Conservation (phyloP, 2,329 filamentous ascomycete species). For the Colletotrichum paranaense region DNA sequence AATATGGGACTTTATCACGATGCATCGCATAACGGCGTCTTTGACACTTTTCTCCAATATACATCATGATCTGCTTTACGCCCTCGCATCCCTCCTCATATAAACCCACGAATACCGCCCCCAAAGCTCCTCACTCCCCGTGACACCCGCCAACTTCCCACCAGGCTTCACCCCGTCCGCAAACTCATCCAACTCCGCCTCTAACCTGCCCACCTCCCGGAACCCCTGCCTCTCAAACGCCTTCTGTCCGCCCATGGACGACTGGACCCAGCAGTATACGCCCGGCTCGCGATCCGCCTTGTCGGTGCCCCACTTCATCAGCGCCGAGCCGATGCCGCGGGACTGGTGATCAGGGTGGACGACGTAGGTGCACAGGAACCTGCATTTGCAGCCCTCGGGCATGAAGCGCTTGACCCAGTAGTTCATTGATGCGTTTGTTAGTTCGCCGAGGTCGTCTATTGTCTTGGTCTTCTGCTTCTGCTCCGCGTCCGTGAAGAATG, state of each 20-base stretch:
- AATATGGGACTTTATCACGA: neutral
- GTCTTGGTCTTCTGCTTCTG: neutral
- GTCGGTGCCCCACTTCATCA: conserved; percentile 48
- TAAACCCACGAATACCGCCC: conserved; percentile 41
- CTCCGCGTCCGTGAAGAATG: neutral
- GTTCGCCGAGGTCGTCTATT: conserved; percentile 43
- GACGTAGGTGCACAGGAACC: conserved; percentile 48
- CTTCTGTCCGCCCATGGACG: conserved; percentile 39
- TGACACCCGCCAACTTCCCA: neutral
- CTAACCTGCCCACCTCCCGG: conserved; percentile 32
- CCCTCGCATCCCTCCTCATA: conserved; percentile 42
- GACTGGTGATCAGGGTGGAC: conserved; percentile 46
- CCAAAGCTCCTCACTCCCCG: conserved; percentile 37
- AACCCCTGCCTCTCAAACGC: conserved; percentile 47
- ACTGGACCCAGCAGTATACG: conserved; percentile 43
- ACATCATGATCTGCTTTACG: too few species aligned
- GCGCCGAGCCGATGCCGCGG: conserved; percentile 45
- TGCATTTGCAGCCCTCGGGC: conserved; percentile 41
- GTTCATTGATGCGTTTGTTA: conserved; percentile 45
- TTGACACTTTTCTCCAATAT: too few species aligned
- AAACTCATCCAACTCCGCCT: conserved; percentile 12
- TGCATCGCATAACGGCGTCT: neutral
- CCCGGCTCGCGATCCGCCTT: conserved; percentile 43
- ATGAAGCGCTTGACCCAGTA: conserved; percentile 42
- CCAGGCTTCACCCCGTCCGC: conserved; percentile 4